phyloP scores from a whole-genome alignment of 768 basidiomycete genomes.

The Serendipita indica region DNA sequence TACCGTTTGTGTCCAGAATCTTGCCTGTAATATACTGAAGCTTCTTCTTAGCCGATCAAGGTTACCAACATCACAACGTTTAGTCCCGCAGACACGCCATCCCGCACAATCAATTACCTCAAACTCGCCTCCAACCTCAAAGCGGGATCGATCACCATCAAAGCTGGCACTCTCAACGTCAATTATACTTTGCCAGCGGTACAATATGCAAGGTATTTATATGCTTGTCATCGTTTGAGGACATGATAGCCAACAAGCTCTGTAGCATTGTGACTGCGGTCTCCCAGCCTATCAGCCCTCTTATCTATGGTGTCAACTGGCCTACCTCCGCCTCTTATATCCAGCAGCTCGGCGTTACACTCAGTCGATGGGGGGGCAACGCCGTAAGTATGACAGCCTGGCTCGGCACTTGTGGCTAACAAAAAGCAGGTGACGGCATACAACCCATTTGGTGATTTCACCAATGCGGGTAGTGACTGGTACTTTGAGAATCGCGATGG shows the following conservation, averaged over 20 bases:
- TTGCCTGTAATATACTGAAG: not conserved
- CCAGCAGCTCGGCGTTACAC: constrained; percentile 32
- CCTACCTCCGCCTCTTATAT: constrained; percentile 33
- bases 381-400: not conserved
- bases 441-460: constrained; percentile 37
- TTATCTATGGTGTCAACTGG: constrained; percentile 42
- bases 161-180: constrained; percentile 29
- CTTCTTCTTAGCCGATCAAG: constrained; percentile 22
- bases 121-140: constrained; percentile 27
- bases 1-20: constrained; percentile 20
- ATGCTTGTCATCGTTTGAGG: not conserved
- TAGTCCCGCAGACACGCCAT: constrained; percentile 31
- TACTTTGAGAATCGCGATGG: constrained; percentile 39
- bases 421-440: constrained; percentile 38
- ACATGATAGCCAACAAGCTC: not conserved
- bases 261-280: no score
- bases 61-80: constrained; percentile 27
- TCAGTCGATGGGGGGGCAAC: constrained; percentile 38
- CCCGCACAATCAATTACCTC: constrained; percentile 36
- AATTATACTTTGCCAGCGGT: constrained; percentile 30
- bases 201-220: constrained; percentile 29
- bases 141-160: constrained; percentile 29
- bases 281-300: constrained; percentile 27
- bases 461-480: constrained; percentile 41
- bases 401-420: not conserved